Base-by-base conservation (phyloP, 2,329 filamentous ascomycete species). In the Hymenotorrendiella dingleyae region DNA sequence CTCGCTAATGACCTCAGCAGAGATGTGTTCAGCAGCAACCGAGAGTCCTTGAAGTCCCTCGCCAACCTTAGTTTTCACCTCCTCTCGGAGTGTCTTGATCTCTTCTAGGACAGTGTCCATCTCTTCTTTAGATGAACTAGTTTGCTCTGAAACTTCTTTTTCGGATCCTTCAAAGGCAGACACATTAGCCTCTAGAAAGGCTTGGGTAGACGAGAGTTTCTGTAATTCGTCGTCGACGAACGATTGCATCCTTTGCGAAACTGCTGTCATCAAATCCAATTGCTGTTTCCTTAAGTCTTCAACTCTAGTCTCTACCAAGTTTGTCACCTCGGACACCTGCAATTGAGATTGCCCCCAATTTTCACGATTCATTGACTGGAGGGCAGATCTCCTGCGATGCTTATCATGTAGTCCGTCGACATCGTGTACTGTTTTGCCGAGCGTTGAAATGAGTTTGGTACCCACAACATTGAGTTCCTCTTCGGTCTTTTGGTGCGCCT, bases 91-190 rank as follows among this genome's bases (percentile, higher is more conserved):
- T n/a, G 78, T 80, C 61, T 90, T 90, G 62, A 97, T 95, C 61
- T 94, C 91, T 56, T 93, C 86, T 8, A 98, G 72, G 2, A 95
- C 83, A n/a, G 78, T 71, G 55, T 96, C 90, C 86, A 96, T 89
- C 43, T 90, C 84, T 36, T 90, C 80, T 56, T 84, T 86, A 3
- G 88, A 84, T 48, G 74, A 71, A 19, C 74, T 70, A 43, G 81
- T 84, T 56, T 85, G 81, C 30, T 76, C 70, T 20, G 84, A 73
- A 12, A 94, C 74, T 53, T 84, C 77, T 38, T 72, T 69, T 61
- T 83, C 81, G 0, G 84, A 86, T 14, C 73, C 69, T 28, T 79
- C 72, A 54, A 95, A 88, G 0, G 73, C 72, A 6, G 73, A 67
- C 7, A 84, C 72, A 56, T 90, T 85, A 34, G 81, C 72, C 40